Base-by-base conservation (phyloP, 164 flowering plant genomes). In the Akebia trifoliata region DNA sequence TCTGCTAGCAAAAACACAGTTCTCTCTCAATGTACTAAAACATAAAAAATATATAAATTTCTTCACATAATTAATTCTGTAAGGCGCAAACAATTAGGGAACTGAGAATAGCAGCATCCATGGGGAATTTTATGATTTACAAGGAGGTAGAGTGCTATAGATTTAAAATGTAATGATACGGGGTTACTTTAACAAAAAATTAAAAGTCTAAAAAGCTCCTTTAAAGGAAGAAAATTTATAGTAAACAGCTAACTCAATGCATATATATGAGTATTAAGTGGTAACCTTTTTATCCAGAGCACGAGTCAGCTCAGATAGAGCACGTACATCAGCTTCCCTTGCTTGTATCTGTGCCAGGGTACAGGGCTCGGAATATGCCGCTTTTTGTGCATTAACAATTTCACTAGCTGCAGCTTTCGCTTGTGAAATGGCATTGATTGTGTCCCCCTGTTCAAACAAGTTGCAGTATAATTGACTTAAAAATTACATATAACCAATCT, bases 261-360 rank as follows among this genome's bases (percentile, higher is more conserved):
- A 46, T 39, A 20, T 14, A 37, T 18, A n/a, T n/a, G n/a, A 45
- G 38, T 50, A 32, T 1, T 34, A 55, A 58, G n/a, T 6, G 8
- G 36, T 15, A 29, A 84, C 90, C 86, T 84, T 84, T 69, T 78
- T 79, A 64, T 81, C 84, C 69, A 84, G 79, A 59, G 78, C 83
- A 63, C 83, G 81, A 54, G 74, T 67, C 53, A 84, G 57, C 50
- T 81, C 80, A 48, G 77, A 72, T 43, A 84, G 71, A 65, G 84
- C 83, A 57, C 69, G 78, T 42, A 78, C 68, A 71, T 84, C 90
- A 67, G 90, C 84, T 60, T 84, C 84, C 71, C 76, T 79, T 30
- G 84, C 74, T 63, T 78, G 87, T 55, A 73, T 66, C 58, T 77
- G 83, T 29, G 79, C 77, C 32, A 67, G 54, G 54, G 73, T 48